Percentiles rank a stretch among this genome's conserved stretches.
Evolutionary conservation across 805 yeast species (phyloP).

Genomic region (Wickerhamomyces kurtzmanii): DNA sequence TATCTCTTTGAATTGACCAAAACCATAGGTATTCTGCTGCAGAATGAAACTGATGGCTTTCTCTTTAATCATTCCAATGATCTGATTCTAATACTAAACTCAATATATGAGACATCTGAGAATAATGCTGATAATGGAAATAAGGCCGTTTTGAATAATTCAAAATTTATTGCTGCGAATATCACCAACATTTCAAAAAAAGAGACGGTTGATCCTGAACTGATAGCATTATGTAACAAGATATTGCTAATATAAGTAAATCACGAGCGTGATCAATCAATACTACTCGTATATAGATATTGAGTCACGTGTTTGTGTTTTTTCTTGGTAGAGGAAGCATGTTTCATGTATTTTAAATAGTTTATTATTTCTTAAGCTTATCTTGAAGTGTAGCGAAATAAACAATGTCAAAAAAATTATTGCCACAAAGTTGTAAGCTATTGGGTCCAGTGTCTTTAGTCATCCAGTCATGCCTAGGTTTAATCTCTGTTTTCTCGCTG

Average conservation of each 20-base stretch:
- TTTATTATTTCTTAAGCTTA: too few relatives aligned
- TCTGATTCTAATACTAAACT: slow-evolving; percentile 5
- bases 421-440: slow-evolving; percentile 36
- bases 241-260: too few relatives aligned
- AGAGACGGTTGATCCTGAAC: neutral
- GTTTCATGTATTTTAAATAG: too few relatives aligned
- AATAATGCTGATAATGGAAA: slow-evolving; percentile 1
- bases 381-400: too few relatives aligned
- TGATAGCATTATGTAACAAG: neutral
- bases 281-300: too few relatives aligned
- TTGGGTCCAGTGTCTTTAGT: slow-evolving; percentile 81
- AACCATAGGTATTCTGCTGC: slow-evolving; percentile 14
- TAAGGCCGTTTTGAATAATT: slow-evolving; percentile 12
- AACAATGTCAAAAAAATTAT: neutral
- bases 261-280: too few relatives aligned
- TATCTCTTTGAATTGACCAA: slow-evolving; percentile 17
- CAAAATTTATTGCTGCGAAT: slow-evolving; percentile 11
- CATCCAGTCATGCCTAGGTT: slow-evolving; percentile 70
- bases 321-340: too few relatives aligned
- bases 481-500: slow-evolving; percentile 63
- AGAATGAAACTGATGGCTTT: slow-evolving; percentile 6
- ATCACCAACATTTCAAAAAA: slow-evolving; percentile 3
- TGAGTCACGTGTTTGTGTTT: too few relatives aligned
- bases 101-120: neutral
- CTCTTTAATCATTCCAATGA: slow-evolving; percentile 4